Percentiles rank a stretch among this genome's conserved stretches.
phyloP scores from a whole-genome alignment of 352 stramenopile genomes.

The Phytophthora pistaciae region DNA sequence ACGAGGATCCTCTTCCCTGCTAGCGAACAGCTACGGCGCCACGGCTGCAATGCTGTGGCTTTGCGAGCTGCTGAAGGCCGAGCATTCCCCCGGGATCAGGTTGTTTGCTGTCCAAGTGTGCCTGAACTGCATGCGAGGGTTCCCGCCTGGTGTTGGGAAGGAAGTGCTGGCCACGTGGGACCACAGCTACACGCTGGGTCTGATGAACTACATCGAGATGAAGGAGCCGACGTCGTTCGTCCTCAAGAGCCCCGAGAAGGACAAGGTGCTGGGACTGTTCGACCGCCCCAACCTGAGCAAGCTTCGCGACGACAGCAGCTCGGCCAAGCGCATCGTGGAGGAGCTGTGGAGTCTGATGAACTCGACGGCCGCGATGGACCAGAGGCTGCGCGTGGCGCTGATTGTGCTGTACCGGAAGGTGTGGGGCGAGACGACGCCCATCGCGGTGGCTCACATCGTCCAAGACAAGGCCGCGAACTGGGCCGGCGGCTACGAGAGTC shows the following conservation, averaged over 20 bases:
- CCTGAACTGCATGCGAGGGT: conserved; percentile 83
- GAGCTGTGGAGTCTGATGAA: conserved; percentile 86
- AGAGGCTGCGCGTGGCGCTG: conserved; percentile 78
- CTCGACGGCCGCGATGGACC: conserved; percentile 58
- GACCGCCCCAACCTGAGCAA: conserved; percentile 63
- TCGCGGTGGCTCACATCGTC: conserved; percentile 83
- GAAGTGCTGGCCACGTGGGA: conserved; percentile 85
- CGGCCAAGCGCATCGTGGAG: conserved; percentile 71
- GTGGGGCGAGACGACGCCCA: conserved; percentile 85
- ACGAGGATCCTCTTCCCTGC: conserved; percentile 22
- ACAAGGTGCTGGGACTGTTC: conserved; percentile 76
- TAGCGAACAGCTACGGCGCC: conserved; percentile 71
- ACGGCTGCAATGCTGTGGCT: conserved; percentile 79
- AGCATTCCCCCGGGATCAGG: conserved; percentile 77
- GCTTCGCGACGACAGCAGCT: conserved; percentile 81
- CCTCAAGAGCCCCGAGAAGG: conserved; percentile 76
- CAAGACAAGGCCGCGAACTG: conserved; percentile 83
- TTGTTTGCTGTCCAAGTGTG: conserved; percentile 84
- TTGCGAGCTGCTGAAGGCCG: conserved; percentile 62
- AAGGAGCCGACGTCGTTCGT: conserved; percentile 80
- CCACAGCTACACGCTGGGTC: conserved; percentile 80
- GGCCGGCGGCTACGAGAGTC: conserved; percentile 83
- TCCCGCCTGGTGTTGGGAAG: conserved; percentile 72
- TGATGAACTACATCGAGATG: conserved; percentile 85
- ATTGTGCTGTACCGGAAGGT: conserved; percentile 84